Conservation (phyloP, 228 moss, liverwort and hornwort genomes). For the Sphagnum fallax region DNA sequence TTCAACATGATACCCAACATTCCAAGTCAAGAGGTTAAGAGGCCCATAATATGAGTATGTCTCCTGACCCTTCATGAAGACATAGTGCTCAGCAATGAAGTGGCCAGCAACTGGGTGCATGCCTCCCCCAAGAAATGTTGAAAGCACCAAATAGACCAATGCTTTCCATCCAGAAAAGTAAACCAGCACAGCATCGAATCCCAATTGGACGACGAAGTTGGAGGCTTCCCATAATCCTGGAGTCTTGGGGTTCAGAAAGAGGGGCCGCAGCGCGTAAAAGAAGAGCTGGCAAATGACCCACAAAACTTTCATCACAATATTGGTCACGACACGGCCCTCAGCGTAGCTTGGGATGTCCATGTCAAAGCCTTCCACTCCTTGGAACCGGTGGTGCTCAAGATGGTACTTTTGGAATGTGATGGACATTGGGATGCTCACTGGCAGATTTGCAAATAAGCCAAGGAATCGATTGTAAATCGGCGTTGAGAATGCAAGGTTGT, state of each 20-base stretch:
- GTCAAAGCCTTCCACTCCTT: constrained; percentile 93
- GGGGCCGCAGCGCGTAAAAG: constrained; percentile 83
- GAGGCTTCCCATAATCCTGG: constrained; percentile 85
- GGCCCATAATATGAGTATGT: constrained; percentile 96
- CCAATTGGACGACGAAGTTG: constrained; percentile 62
- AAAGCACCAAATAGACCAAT: constrained; percentile 67
- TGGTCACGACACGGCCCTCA: constrained; percentile 81
- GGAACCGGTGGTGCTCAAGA: constrained; percentile 87
- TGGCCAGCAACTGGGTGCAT: constrained; percentile 96
- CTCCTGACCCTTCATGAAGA: constrained; percentile 90
- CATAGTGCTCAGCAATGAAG: constrained; percentile 91
- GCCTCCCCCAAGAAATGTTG: constrained; percentile 92
- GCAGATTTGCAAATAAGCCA: constrained; percentile 74
- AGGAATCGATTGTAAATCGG: constrained; percentile 73
- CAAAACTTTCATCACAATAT: constrained; percentile 30
- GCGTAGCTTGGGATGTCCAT: constrained; percentile 94
- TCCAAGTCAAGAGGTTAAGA: constrained; percentile 79
- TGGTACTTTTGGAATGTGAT: constrained; percentile 99
- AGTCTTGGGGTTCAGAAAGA: constrained; percentile 88
- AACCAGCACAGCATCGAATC: constrained; percentile 53
- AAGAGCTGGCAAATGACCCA: constrained; percentile 96
- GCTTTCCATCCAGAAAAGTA: constrained; percentile 62
- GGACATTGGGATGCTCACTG: constrained; percentile 94
- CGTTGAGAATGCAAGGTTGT: constrained; percentile 73
- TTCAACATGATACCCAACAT: constrained; percentile 97